Percentiles rank a stretch among this genome's conserved stretches.
Evolutionary conservation across 2,329 filamentous ascomycete species (phyloP).

Genomic region (Intubia oerlemansii): DNA sequence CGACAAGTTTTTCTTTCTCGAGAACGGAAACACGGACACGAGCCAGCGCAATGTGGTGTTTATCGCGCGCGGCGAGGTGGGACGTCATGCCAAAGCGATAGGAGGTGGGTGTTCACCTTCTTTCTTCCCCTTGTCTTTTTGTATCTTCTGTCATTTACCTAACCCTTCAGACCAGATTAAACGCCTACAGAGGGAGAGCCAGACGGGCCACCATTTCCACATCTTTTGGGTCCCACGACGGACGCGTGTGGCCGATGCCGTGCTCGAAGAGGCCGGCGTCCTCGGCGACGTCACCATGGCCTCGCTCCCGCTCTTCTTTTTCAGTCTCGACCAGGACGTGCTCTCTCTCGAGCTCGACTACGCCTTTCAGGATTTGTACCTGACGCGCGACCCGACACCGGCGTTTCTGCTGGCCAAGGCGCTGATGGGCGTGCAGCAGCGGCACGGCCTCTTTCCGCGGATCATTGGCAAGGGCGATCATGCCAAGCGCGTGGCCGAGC

Average conservation of each 20-base stretch:
- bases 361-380: constrained; percentile 68
- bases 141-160: neutral
- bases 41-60: constrained; percentile 93
- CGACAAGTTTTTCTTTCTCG: constrained; percentile 90
- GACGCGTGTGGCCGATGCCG: constrained; percentile 74
- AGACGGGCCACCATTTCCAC: constrained; percentile 85
- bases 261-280: constrained; percentile 82
- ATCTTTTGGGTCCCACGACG: constrained; percentile 91
- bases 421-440: constrained; percentile 82
- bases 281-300: constrained; percentile 78
- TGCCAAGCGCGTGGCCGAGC: constrained; percentile 68
- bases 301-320: constrained; percentile 75
- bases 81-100: constrained; percentile 62
- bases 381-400: constrained; percentile 80
- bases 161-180: constrained; percentile 62
- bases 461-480: constrained; percentile 94
- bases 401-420: constrained; percentile 76
- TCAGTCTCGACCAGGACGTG: constrained; percentile 78
- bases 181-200: constrained; percentile 67
- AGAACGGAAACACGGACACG: constrained; percentile 87
- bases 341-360: constrained; percentile 79
- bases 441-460: constrained; percentile 80
- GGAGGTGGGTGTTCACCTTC: constrained; percentile 45
- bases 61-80: constrained; percentile 75
- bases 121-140: no score